Evolutionary conservation across 768 basidiomycete species (phyloP).

Genomic region (Tylopilus sp.): DNA sequence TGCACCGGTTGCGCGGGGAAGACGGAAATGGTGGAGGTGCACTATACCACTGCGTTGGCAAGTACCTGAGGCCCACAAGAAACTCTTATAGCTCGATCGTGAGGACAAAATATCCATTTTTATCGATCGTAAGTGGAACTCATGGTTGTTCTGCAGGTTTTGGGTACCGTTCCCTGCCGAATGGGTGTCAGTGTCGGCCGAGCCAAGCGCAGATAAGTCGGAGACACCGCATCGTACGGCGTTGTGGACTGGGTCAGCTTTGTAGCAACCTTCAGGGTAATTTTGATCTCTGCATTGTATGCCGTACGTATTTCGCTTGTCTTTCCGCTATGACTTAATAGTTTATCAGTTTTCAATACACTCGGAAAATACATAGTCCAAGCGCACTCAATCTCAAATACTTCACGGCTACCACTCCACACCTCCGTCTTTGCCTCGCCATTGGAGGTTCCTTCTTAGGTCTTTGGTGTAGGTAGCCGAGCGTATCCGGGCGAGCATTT

Average conservation of each 20-base stretch:
- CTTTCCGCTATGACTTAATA: no score
- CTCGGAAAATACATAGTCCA: no score
- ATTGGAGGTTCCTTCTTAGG: constrained; percentile 1
- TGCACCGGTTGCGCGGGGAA: constrained; percentile 16
- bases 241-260: not conserved
- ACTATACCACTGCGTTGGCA: not conserved
- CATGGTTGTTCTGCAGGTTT: not conserved
- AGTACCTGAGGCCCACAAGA: not conserved
- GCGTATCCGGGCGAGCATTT: constrained; percentile 43
- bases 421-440: not conserved
- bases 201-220: not conserved
- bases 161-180: constrained; percentile 8
- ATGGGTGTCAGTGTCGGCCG: no score
- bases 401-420: no score
- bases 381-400: no score
- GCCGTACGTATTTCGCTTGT: no score
- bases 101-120: constrained; percentile 7
- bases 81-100: not conserved
- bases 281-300: not conserved
- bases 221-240: not conserved
- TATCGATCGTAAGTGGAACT: constrained; percentile 3
- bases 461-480: constrained; percentile 13
- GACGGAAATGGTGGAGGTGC: constrained; percentile 5
- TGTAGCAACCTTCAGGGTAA: not conserved
- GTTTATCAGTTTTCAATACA: no score